Percentiles rank a stretch among this genome's conserved stretches.
Evolutionary conservation across 2,329 filamentous ascomycete species (phyloP).

Genomic region (Fusarium setosum): DNA sequence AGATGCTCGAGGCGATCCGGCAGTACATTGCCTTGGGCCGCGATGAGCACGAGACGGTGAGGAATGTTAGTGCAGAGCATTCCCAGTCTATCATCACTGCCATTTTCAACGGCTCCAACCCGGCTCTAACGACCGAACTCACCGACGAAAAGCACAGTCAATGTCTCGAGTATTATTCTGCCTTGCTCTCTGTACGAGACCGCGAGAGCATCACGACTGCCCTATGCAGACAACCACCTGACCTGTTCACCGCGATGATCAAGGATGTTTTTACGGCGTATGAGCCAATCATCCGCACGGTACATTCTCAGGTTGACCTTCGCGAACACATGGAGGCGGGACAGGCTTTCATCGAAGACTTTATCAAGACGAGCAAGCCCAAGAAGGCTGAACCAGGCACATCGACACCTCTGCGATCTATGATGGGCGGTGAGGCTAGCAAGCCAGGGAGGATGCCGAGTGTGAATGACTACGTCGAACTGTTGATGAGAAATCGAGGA

Average conservation of each 20-base stretch:
- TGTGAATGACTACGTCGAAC: constrained; percentile 77
- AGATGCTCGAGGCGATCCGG: constrained; percentile 70
- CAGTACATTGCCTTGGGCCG: constrained; percentile 64
- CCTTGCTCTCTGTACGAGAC: constrained; percentile 78
- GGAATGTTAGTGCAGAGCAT: constrained; percentile 64
- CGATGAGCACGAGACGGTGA: constrained; percentile 67
- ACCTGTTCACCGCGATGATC: constrained; percentile 77
- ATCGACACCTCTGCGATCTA: background rate
- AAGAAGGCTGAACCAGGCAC: constrained; percentile 44
- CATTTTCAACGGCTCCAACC: constrained; percentile 69
- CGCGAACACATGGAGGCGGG: constrained; percentile 74
- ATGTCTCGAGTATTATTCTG: constrained; percentile 76
- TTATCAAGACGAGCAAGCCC: constrained; percentile 70
- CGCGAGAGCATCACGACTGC: constrained; percentile 76
- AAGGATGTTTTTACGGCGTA: constrained; percentile 74
- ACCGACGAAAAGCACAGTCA: constrained; percentile 70
- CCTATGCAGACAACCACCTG: constrained; percentile 76
- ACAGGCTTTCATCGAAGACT: constrained; percentile 76
- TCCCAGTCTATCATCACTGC: constrained; percentile 72
- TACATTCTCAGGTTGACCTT: constrained; percentile 79
- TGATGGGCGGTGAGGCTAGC: constrained; percentile 37
- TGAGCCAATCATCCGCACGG: constrained; percentile 77
- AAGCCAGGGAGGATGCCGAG: constrained; percentile 57
- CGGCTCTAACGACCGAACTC: constrained; percentile 58
- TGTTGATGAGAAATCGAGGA: constrained; percentile 73